Evolutionary conservation across 495 filamentous ascomycete genomes (phyloP).

Genomic region (Peziza echinospora): DNA sequence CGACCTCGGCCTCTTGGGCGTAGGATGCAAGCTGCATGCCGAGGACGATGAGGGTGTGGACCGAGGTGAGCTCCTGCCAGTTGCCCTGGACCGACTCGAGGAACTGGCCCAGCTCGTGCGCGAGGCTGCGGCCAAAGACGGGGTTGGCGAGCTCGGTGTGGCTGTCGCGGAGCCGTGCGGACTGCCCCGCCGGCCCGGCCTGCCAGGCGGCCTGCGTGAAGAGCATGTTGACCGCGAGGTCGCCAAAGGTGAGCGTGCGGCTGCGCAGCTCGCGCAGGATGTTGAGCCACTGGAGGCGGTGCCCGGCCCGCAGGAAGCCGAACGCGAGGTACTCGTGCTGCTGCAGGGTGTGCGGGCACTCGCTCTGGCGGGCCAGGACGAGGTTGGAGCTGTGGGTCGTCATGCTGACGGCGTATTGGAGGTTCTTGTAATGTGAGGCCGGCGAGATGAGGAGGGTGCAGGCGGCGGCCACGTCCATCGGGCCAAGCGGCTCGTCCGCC

Average conservation of each 20-base stretch:
- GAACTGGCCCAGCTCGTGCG: too few species aligned
- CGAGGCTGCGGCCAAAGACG: too few species aligned
- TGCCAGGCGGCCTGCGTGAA: constrained; percentile 31
- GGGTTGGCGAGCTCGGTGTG: too few species aligned
- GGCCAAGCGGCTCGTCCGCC: constrained; percentile 11
- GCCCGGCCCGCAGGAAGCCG: constrained; percentile 26
- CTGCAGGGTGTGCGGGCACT: constrained; percentile 24
- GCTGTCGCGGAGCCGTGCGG: too few species aligned
- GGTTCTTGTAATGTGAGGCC: constrained; percentile 7
- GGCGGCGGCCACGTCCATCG: constrained; percentile 8
- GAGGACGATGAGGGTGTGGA: constrained; percentile 22
- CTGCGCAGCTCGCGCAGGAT: constrained; percentile 29
- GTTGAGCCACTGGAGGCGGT: constrained; percentile 33
- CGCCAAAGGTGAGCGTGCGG: constrained; percentile 27
- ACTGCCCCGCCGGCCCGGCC: constrained; percentile 3
- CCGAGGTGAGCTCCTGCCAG: constrained; percentile 27
- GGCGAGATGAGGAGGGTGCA: constrained; percentile 22
- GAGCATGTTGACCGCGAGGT: constrained; percentile 25
- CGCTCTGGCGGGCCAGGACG: constrained; percentile 26
- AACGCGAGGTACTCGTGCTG: constrained; percentile 32
- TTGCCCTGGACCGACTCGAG: too few species aligned
- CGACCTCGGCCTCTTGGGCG: not conserved
- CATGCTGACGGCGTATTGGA: constrained; percentile 22
- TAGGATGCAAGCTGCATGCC: constrained; percentile 23
- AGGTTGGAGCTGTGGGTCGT: constrained; percentile 22